Conservation (phyloP, 805 yeast species). For the Kurtzmaniella fragi region DNA sequence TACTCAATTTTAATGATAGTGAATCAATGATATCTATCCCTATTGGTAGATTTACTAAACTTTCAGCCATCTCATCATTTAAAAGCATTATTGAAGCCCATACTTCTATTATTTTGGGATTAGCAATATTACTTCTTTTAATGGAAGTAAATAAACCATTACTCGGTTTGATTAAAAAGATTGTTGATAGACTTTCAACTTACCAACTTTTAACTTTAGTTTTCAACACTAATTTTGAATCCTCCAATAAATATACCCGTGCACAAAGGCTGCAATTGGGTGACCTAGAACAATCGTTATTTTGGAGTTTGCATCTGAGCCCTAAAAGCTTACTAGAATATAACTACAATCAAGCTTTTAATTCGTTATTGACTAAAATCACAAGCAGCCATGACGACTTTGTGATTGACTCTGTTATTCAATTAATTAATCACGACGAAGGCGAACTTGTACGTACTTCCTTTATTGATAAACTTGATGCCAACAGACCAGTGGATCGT, state of each 20-base stretch:
- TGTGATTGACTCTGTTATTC: constrained; percentile 29
- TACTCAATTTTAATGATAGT: constrained; percentile 11
- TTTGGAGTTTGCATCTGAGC: constrained; percentile 21
- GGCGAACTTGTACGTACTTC: constrained; percentile 35
- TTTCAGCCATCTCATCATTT: constrained; percentile 19
- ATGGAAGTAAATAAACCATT: constrained; percentile 28
- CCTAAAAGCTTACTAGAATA: constrained; percentile 8
- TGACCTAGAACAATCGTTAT: constrained; percentile 21
- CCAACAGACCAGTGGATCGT: constrained; percentile 19
- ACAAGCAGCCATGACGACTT: constrained; percentile 21
- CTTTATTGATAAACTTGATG: constrained; percentile 38
- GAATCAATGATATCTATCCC: not conserved
- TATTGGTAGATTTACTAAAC: constrained; percentile 19
- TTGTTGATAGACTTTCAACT: constrained; percentile 18
- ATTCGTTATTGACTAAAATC: constrained; percentile 17
- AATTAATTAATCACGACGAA: constrained; percentile 26
- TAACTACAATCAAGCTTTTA: constrained; percentile 21
- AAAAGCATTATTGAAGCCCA: constrained; percentile 25
- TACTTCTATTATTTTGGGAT: constrained; percentile 21
- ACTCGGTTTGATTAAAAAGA: constrained; percentile 16
- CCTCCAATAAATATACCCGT: constrained; percentile 1
- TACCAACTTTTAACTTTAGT: constrained; percentile 20
- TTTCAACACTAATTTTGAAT: constrained; percentile 22
- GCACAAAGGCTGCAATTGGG: constrained; percentile 10
- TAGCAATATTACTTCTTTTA: constrained; percentile 25